phyloP scores from a whole-genome alignment of 1,139 yeast species.

The Taphrina pruni region DNA sequence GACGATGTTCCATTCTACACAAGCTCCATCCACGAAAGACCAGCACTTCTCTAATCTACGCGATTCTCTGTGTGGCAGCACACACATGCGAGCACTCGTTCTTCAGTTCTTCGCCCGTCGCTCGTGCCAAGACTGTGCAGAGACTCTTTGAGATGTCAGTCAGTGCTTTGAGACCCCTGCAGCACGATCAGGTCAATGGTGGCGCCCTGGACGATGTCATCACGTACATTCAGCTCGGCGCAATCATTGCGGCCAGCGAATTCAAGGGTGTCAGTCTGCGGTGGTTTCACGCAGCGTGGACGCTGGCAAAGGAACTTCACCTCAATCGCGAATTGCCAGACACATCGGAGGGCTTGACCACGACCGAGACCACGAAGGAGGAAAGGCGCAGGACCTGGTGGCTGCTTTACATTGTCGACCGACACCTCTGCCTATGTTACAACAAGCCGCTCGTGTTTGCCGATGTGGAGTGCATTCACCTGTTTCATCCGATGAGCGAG shows the following conservation, averaged over 20 bases:
- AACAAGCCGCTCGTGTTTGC: slow-evolving; percentile 52
- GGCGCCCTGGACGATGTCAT: slow-evolving; percentile 55
- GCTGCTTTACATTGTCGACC: slow-evolving; percentile 55
- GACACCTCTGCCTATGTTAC: slow-evolving; percentile 55
- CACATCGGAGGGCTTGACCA: slow-evolving; percentile 43
- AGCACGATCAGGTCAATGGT: slow-evolving; percentile 48
- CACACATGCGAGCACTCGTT: slow-evolving; percentile 54
- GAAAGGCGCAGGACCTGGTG: slow-evolving; percentile 57
- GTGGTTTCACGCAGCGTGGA: slow-evolving; percentile 55
- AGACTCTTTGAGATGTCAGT: slow-evolving; percentile 50
- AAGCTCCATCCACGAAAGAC: slow-evolving; percentile 49
- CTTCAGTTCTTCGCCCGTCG: slow-evolving; percentile 50
- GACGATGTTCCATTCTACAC: slow-evolving; percentile 47
- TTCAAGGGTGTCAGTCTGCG: slow-evolving; percentile 54
- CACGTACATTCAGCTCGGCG: slow-evolving; percentile 53
- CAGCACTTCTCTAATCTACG: slow-evolving; percentile 52
- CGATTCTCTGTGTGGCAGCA: slow-evolving; percentile 53
- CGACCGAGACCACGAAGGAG: slow-evolving; percentile 52
- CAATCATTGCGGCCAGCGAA: slow-evolving; percentile 55
- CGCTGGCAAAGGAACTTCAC: slow-evolving; percentile 51
- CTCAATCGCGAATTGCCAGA: slow-evolving; percentile 50
- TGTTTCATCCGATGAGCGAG: slow-evolving; percentile 53
- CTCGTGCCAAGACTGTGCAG: slow-evolving; percentile 49
- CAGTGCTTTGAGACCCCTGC: slow-evolving; percentile 47
- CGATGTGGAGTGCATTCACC: slow-evolving; percentile 52